Evolutionary conservation across 2,329 filamentous ascomycete species (phyloP).

Genomic region (Aspergillus brunneoviolaceus): DNA sequence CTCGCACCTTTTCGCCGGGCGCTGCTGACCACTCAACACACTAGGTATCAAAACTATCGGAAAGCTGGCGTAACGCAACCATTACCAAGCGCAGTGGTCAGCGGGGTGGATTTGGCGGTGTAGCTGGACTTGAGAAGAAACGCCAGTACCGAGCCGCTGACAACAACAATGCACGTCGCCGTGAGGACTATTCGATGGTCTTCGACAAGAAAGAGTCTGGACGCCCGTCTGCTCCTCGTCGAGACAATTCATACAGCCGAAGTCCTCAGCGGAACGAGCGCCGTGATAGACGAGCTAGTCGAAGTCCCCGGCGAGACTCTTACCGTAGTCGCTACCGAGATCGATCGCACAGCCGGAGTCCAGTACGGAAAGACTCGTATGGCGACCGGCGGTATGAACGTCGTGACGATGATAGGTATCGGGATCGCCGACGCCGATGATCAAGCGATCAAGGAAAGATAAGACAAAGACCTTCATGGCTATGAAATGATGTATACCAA

Average conservation of each 20-base stretch:
- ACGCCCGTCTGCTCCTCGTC: constrained; percentile 14
- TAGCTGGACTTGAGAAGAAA: constrained; percentile 82
- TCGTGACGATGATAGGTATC: constrained; percentile 31
- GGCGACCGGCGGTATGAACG: constrained; percentile 28
- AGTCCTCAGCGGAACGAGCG: constrained; percentile 44
- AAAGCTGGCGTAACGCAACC: constrained; percentile 82
- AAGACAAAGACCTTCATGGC: background rate
- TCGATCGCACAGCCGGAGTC: constrained; percentile 34
- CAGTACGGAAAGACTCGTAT: constrained; percentile 27
- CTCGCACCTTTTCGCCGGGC: background rate
- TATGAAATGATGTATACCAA: background rate
- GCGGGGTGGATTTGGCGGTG: constrained; percentile 84
- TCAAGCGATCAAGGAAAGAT: background rate
- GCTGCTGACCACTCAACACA: constrained; percentile 27
- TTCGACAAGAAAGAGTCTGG: constrained; percentile 59
- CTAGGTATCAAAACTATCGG: constrained; percentile 71
- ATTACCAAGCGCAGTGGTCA: constrained; percentile 71
- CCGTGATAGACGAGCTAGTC: constrained; percentile 32
- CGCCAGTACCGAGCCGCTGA: constrained; percentile 79
- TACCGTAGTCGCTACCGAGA: constrained; percentile 40
- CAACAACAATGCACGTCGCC: constrained; percentile 47
- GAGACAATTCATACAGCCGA: constrained; percentile 40
- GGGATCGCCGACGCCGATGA: constrained; percentile 27
- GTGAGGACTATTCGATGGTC: constrained; percentile 71
- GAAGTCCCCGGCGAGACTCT: constrained; percentile 28